Evolutionary conservation across 129 eudicot species (phyloP), one percentile per base, ranked within the genome.

Genomic region (Saussurea involucrata): DNA sequence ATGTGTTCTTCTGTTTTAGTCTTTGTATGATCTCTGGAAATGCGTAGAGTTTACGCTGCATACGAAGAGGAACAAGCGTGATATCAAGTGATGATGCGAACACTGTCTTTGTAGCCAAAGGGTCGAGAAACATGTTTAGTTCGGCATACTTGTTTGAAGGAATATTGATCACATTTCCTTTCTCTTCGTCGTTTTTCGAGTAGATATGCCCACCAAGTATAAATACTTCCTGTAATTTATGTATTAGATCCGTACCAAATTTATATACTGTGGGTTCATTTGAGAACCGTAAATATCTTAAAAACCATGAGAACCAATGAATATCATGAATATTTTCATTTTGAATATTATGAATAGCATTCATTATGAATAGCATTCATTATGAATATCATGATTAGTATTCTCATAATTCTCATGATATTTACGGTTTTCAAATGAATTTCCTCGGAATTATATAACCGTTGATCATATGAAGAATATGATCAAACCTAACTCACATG

Each of bases 61-160:
- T 78, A 24, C 29, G 36, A 34, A 88, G 88, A 7, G 96, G 96
- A 67, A 92, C 61, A 29, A 92, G 84, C 6, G 96, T 90, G 81
- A 92, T 82, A 12, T 72, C 53, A 21, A 88, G 85, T n/a, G 81
- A 85, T 17, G 98, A 90, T 0, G 81, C 89, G 22, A 90, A 65
- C 4, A 92, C 89, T 0, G 78, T 86, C 75, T 90, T 88, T 68
- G 96, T 96, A 34, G 98, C 96, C 77, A 88, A 76, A 33, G 96
- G 90, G 71, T 92, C 96, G n/a, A 92, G 94, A 77, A 88, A 90
- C 92, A 92, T 86, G 73, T 92, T 92, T 33, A 90, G 76, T 74
- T 92, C 98, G 21, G 94, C 92, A 66, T 79, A 86, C 69, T 85
- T 58, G 69, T 90, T 92, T 66, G 85, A 86, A 75, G 89, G 92